Evolutionary conservation across 2,329 filamentous ascomycete species (phyloP), one percentile per base, ranked within the genome.

Genomic region (Seiridium cupressi): DNA sequence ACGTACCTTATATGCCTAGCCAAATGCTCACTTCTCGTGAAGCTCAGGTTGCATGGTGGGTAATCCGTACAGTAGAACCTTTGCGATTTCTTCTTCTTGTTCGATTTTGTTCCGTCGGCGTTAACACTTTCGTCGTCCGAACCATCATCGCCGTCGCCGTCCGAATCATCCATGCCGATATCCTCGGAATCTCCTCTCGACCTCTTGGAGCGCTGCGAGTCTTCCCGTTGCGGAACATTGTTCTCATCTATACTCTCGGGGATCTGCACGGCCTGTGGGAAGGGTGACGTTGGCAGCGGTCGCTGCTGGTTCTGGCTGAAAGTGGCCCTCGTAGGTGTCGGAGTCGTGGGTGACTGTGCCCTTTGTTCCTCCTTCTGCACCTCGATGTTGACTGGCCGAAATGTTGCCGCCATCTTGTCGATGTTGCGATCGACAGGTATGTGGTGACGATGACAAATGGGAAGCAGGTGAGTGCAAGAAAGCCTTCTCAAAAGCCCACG

Each of bases 21-120:
- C 62, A 99, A 76, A 79, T 99, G 95, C 73, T 99, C 95, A 71
- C 94, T 98, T 63, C 95, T 83, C 0, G 95, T 98, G 72, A 99
- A 99, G 75, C 93, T 97, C 60, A 99, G 76, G 69, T 89, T 93
- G 76, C 95, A 99, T 3, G 93, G 93, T 34, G 94, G 94, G 68
- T 92, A 98, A 38, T 97, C 93, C 3, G 90, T 96, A 77, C 95
- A 99, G 76, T 94, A 97, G 76, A 99, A 99, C 51, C 92, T 87
- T 74, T 97, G 93, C 0, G 93, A 92, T 76, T 97, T 97, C 79
- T 97, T 97, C 84, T 97, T 98, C 78, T 96, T 96, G 57, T 84
- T 88, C 7, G 91, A 89, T 63, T 89, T 85, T n/a, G 81, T 80
- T 47, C 86, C 79, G 70, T 89, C 87, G 9, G 82, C 86, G 60